Evolutionary conservation across 805 yeast species (phyloP), one percentile per base, ranked within the genome.

Genomic region (Yamadazyma nakazawae): DNA sequence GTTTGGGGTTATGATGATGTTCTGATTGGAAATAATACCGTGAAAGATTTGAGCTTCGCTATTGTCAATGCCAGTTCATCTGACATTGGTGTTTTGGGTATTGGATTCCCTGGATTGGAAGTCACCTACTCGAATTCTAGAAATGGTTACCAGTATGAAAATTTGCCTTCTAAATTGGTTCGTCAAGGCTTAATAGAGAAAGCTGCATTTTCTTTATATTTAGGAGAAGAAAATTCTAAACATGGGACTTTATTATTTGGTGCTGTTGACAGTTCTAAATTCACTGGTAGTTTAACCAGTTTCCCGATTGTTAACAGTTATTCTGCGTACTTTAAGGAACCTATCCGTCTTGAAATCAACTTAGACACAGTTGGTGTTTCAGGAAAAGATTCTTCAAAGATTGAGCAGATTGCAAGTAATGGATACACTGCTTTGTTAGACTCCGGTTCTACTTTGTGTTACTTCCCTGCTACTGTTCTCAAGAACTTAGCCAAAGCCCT

Each of bases 31-130:
- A 78, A 70, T 40, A 60, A 73, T 9, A 61, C 69, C 3, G 66
- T 86, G 11, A 50, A 68, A 0, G 67, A 71, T 46, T 66, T 85
- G 28, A 79, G 88, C 5, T 76, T 90, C 62, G 97, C 95, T 1
- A 80, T 88, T 19, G 94, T 87, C 2, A 79, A 80, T 57, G 62
- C 64, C 34, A 78, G 87, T 2, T 79, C 80, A 52, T 80, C 90
- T 3, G 62, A 79, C 8, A 65, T 75, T 48, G 91, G 94, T 47
- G 90, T 87, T 24, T 64, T 86, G 40, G 90, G 91, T 25, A 79
- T 86, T 50, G 92, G 92, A 8, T 70, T 85, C 41, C 64, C 76
- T 4, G 85, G 80, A 7, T 70, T 85, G 43, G 96, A 89, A 62
- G 70, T 79, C 8, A 84, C 91, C 1, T 59, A 56, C 52, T 16